Percentiles rank a stretch among this genome's conserved stretches.
These are phyloP conservation scores for Pyrenopolyporus hunteri DNA, from an alignment of 495 filamentous ascomycete genomes.

Conservation along the genomic window DNA sequence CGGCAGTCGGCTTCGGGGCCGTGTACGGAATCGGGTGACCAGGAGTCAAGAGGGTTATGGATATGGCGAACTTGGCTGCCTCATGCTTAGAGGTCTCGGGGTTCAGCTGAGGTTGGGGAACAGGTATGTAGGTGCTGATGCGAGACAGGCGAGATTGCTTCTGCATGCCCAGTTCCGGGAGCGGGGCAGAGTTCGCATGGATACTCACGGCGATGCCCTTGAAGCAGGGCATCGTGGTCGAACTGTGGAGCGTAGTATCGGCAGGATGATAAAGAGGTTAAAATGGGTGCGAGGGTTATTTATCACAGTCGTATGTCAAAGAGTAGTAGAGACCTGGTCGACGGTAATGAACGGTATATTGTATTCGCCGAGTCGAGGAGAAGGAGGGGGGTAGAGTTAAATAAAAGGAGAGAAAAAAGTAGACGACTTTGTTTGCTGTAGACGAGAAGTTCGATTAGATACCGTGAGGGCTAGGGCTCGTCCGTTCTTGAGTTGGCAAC, in stretches of 20 bases:
- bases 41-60: constrained; percentile 91
- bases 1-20: constrained; percentile 72
- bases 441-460: constrained; percentile 15
- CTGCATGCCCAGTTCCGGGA: constrained; percentile 92
- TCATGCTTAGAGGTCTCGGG: constrained; percentile 74
- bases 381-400: constrained; percentile 11
- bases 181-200: constrained; percentile 85
- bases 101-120: constrained; percentile 82
- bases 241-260: constrained; percentile 10
- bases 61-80: constrained; percentile 93
- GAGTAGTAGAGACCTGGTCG: background rate
- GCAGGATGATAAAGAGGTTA: background rate
- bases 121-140: constrained; percentile 96
- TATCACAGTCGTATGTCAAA: constrained; percentile 10
- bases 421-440: constrained; percentile 10
- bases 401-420: constrained; percentile 11
- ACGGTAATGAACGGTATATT: too few species aligned
- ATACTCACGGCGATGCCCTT: constrained; percentile 97
- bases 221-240: constrained; percentile 85
- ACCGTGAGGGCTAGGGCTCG: constrained; percentile 8
- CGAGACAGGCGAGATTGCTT: constrained; percentile 88
- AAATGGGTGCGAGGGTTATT: constrained; percentile 1
- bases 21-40: constrained; percentile 90
- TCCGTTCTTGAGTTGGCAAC: constrained; percentile 3
- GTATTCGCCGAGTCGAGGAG: too few species aligned